A percentile compares a stretch with the other conserved stretches of the same genome.
These are phyloP conservation scores for Apiospora hydei DNA, from an alignment of 2,329 filamentous ascomycete genomes.

Conservation along the genomic window DNA sequence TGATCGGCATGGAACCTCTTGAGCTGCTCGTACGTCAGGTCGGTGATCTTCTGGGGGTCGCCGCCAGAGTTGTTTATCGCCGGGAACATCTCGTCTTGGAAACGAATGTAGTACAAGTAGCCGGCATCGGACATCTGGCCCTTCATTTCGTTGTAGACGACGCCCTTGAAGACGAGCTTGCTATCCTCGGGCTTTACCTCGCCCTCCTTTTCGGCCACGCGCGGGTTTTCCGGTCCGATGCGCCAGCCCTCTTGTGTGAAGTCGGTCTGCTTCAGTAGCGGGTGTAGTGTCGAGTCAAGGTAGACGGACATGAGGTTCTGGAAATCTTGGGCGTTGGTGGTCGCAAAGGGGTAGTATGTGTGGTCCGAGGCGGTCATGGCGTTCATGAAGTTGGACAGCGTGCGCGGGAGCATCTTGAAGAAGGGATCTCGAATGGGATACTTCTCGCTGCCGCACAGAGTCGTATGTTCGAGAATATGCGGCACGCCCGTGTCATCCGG, in stretches of 20 bases:
- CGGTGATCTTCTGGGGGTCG: slow-evolving; percentile 94
- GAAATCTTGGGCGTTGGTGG: slow-evolving; percentile 94
- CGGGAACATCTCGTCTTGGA: slow-evolving; percentile 93
- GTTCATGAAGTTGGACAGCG: slow-evolving; percentile 99
- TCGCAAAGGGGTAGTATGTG: slow-evolving; percentile 97
- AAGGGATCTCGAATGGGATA: slow-evolving; percentile 98
- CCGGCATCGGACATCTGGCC: slow-evolving; percentile 97
- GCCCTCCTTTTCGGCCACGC: slow-evolving; percentile 55
- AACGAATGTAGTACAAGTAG: slow-evolving; percentile 94
- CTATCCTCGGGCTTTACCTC: slow-evolving; percentile 62
- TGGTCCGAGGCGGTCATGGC: slow-evolving; percentile 96
- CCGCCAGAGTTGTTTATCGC: slow-evolving; percentile 96
- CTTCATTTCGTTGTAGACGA: slow-evolving; percentile 99
- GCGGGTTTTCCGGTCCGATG: slow-evolving; percentile 88
- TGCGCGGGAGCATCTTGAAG: slow-evolving; percentile 99
- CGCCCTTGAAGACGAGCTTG: slow-evolving; percentile 91
- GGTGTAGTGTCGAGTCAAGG: slow-evolving; percentile 90
- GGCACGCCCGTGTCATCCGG: slow-evolving; percentile 95
- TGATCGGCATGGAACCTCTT: slow-evolving; percentile 88
- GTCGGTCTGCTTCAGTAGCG: slow-evolving; percentile 87
- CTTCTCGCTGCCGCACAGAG: slow-evolving; percentile 93
- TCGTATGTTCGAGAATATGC: slow-evolving; percentile 97
- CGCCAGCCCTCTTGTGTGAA: slow-evolving; percentile 98
- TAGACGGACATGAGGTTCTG: slow-evolving; percentile 97
- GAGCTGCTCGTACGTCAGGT: slow-evolving; percentile 90